Conservation (phyloP, 306 rosid genomes). For the Arachis stenosperma region DNA sequence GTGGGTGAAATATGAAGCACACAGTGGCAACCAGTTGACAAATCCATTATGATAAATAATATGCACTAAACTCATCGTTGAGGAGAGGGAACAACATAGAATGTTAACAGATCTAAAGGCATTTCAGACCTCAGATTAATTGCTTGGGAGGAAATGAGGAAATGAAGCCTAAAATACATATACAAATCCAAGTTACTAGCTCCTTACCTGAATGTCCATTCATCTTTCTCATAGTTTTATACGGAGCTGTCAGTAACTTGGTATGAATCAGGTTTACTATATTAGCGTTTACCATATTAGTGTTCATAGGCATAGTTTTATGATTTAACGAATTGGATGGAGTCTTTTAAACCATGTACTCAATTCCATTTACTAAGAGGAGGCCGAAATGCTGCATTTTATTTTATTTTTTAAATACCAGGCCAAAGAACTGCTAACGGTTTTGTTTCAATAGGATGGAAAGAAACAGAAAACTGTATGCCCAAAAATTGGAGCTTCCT, state of each 20-base stretch:
- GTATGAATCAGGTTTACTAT: too few relatives aligned
- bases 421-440: not conserved
- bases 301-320: too few relatives aligned
- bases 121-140: constrained; percentile 10
- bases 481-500: too few relatives aligned
- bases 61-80: constrained; percentile 11
- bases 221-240: too few relatives aligned
- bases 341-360: too few relatives aligned
- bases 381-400: too few relatives aligned
- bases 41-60: not conserved
- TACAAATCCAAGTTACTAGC: not conserved
- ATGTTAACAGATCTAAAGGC: not conserved
- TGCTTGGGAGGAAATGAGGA: not conserved
- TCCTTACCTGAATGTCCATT: too few relatives aligned
- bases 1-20: constrained; percentile 4
- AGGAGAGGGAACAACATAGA: not conserved
- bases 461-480: not conserved
- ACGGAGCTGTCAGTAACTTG: too few relatives aligned
- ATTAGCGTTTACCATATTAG: too few relatives aligned
- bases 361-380: too few relatives aligned
- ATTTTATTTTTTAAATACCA: not conserved
- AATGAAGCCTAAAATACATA: not conserved
- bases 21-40: not conserved
- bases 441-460: constrained; percentile 23
- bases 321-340: too few relatives aligned